Conservation (phyloP, 2,329 filamentous ascomycete species). For the Beauveria scarabaeidicola region DNA sequence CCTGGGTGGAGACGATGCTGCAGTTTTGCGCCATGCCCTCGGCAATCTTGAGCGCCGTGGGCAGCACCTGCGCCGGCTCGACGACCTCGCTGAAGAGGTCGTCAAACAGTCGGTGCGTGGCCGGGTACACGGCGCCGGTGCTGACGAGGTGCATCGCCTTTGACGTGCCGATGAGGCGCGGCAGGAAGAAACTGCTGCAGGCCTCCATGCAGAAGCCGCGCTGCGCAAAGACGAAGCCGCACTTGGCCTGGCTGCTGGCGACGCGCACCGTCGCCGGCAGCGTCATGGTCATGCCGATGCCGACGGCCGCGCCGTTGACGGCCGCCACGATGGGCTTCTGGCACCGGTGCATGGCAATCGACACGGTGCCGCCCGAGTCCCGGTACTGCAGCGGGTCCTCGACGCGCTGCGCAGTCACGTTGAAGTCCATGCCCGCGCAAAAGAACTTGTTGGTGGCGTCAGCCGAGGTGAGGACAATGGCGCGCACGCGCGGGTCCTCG, state of each 20-base stretch:
- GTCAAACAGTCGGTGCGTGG: constrained; percentile 41
- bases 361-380: constrained; percentile 44
- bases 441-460: constrained; percentile 42
- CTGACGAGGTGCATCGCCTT: constrained; percentile 58
- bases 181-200: constrained; percentile 62
- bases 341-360: constrained; percentile 48
- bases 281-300: constrained; percentile 54
- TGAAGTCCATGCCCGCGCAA: constrained; percentile 51
- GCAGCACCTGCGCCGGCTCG: constrained; percentile 51
- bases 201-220: constrained; percentile 67
- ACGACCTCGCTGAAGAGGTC: constrained; percentile 60
- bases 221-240: constrained; percentile 67
- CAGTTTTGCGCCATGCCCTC: constrained; percentile 59
- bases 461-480: constrained; percentile 45
- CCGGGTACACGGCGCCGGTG: constrained; percentile 54
- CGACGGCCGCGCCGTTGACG: constrained; percentile 51
- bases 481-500: constrained; percentile 43
- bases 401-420: constrained; percentile 21
- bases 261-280: constrained; percentile 46
- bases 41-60: constrained; percentile 57
- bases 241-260: constrained; percentile 49
- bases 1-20: constrained; percentile 51
- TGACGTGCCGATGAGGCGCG: constrained; percentile 56
- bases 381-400: constrained; percentile 25
- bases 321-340: constrained; percentile 51